Percentiles rank a stretch among this genome's conserved stretches.
Evolutionary conservation across 768 basidiomycete species (phyloP).

Genomic region (Amyloporia xantha): DNA sequence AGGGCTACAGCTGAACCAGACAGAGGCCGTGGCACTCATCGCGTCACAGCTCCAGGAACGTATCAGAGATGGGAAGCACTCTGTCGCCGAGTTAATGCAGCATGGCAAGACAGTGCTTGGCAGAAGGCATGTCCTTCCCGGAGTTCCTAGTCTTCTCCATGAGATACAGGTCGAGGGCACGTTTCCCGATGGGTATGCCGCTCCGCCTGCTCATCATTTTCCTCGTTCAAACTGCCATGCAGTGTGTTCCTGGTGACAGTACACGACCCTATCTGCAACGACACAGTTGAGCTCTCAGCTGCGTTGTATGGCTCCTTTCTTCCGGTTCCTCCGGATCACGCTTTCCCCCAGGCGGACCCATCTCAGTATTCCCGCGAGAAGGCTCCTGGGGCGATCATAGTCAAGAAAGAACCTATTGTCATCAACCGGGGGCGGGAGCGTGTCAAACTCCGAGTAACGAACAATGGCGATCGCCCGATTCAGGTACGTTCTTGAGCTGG

Average conservation of each 20-base stretch:
- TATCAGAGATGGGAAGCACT: constrained; percentile 84
- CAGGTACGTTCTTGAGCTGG: constrained; percentile 49
- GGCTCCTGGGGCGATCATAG: constrained; percentile 71
- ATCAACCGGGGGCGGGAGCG: constrained; percentile 73
- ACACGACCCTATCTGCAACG: constrained; percentile 88
- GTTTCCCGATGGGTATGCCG: constrained; percentile 71
- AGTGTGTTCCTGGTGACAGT: constrained; percentile 96
- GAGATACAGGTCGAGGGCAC: constrained; percentile 95
- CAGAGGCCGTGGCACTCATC: constrained; percentile 87
- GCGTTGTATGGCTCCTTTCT: constrained; percentile 95
- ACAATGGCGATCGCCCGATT: constrained; percentile 89
- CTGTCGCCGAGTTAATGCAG: constrained; percentile 90
- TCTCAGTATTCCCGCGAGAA: constrained; percentile 44
- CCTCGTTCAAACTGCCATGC: neutral
- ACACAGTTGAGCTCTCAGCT: constrained; percentile 67
- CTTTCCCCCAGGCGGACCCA: constrained; percentile 54
- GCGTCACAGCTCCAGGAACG: constrained; percentile 89
- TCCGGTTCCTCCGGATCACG: constrained; percentile 59
- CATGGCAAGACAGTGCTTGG: constrained; percentile 86
- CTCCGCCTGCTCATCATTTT: neutral
- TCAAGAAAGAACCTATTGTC: constrained; percentile 55
- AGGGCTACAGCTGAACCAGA: constrained; percentile 80
- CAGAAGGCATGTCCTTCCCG: constrained; percentile 80
- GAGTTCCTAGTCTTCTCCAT: constrained; percentile 67
- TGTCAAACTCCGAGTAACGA: constrained; percentile 70